Conservation (phyloP, 495 filamentous ascomycete genomes). For the Cudoniella acicularis region DNA sequence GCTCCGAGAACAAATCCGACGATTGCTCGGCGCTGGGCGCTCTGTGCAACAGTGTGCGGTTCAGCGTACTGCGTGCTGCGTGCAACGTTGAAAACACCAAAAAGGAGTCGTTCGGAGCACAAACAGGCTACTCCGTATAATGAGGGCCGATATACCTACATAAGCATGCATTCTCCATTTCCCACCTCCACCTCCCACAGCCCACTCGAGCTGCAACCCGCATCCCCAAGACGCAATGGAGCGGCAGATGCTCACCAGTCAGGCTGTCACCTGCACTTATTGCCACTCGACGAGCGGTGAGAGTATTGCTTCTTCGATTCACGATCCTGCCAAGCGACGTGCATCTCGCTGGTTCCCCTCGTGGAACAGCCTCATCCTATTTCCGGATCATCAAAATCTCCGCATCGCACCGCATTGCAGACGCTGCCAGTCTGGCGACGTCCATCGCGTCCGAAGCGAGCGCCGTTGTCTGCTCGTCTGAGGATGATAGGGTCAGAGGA, state of each 20-base stretch:
- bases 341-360: too few relatives aligned
- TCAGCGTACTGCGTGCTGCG: too few relatives aligned
- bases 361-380: too few relatives aligned
- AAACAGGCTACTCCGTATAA: not conserved
- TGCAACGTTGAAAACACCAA: not conserved
- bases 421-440: too few relatives aligned
- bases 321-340: not conserved
- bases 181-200: too few relatives aligned
- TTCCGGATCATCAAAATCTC: not conserved
- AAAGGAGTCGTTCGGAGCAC: too few relatives aligned
- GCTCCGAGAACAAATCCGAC: too few relatives aligned
- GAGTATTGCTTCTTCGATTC: not conserved
- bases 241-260: not conserved
- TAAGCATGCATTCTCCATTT: not conserved
- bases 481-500: too few relatives aligned
- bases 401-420: not conserved
- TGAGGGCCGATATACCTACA: not conserved
- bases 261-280: not conserved
- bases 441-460: not conserved
- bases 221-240: too few relatives aligned
- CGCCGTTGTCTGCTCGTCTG: not conserved
- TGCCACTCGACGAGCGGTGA: not conserved
- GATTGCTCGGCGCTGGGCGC: too few relatives aligned
- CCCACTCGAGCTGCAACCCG: too few relatives aligned
- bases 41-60: too few relatives aligned